Base-by-base conservation (phyloP, 2,329 filamentous ascomycete species). In the Hypomyces rosellus region DNA sequence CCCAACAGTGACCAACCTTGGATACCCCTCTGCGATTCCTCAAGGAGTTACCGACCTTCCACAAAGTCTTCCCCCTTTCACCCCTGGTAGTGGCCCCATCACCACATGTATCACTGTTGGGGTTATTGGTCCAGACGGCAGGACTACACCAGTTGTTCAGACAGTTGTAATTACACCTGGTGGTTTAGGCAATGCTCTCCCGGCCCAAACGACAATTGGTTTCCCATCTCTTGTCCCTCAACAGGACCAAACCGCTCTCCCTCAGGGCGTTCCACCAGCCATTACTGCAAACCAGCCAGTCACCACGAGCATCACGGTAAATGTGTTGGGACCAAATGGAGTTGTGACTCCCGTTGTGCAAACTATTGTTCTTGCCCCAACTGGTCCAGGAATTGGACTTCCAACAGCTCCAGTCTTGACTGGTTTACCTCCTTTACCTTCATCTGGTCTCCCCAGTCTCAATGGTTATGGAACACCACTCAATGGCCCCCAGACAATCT, bases 51-150 rank as follows among this genome's bases (percentile, higher is more conserved):
- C 55, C 20, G 22, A 40, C 14, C 45, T 61, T 33, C 61, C 58
- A 1, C 54, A 57, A 48, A 56, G 59, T 5, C 48, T 51, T 34
- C 45, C 55, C 49, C 20, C 49, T 25, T 48, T 39, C 30, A 48
- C 59, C 11, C 52, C 54, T 14, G 54, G 46, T 49, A 49, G 43
- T n/a, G 46, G 34, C 34, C 55, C 49, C 5, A 50, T 61, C 48
- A 64, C 64, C n/a, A 59, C 59, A 2, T 54, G 61, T 50, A 62
- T 65, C 40, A 69, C 67, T 3, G 57, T 62, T 15, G 50, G 65
- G 4, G 50, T 66, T 33, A 49, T 68, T 13, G 66, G 67, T 11
- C 55, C 62, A 5, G 59, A 69, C 54, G 66, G 66, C 13, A 50
- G 60, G 13, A 53, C 56, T 2, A 68, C 67, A 13, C 57, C 66